Evolutionary conservation across 139 green algal species (phyloP), one percentile per base, ranked within the genome.

Genomic region (Asterochloris erici): DNA sequence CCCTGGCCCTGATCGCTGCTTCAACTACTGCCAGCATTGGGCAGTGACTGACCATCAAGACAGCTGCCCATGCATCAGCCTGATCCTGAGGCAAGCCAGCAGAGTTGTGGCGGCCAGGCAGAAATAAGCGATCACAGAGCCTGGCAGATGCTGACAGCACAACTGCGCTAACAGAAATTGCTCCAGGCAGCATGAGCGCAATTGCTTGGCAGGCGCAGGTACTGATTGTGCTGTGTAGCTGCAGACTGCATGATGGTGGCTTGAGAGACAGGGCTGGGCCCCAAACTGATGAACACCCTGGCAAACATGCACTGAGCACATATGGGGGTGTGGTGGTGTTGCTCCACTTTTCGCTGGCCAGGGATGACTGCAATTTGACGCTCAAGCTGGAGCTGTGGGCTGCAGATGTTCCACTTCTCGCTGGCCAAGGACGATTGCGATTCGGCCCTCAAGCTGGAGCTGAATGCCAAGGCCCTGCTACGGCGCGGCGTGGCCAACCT

Each of bases 391-490:
- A n/a, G 12, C 27, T 77, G 68, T 68, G 15, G 1, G 21, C 11
- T 69, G 81, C 83, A 86, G 83, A 27, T 84, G 17, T 82, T 86
- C 79, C 74, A 68, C 9, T 86, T 82, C 73, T 73, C n/a, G 69
- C 23, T 78, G 27, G 89, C 89, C 9, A 87, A 92, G 77, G 85
- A 74, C 21, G 89, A 92, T 74, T 90, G 85, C 62, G 73, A 87
- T 54, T 75, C 61, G 1, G 85, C 89, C 14, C 83, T 92, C 63
- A 69, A 82, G 47, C 76, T 91, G 61, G 85, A 91, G 74, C 74
- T 86, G 61, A 86, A 74, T 29, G 84, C 81, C 21, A 92, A 92
- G 85, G 80, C 84, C 1, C 84, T 92, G 70, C 82, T 92, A 76
- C 84, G 89, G 12, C 63, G 89, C 9, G 88, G 82, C 16, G 86